Evolutionary conservation across 2,329 filamentous ascomycete species (phyloP).

Genomic region (Triangularia verruculosa): DNA sequence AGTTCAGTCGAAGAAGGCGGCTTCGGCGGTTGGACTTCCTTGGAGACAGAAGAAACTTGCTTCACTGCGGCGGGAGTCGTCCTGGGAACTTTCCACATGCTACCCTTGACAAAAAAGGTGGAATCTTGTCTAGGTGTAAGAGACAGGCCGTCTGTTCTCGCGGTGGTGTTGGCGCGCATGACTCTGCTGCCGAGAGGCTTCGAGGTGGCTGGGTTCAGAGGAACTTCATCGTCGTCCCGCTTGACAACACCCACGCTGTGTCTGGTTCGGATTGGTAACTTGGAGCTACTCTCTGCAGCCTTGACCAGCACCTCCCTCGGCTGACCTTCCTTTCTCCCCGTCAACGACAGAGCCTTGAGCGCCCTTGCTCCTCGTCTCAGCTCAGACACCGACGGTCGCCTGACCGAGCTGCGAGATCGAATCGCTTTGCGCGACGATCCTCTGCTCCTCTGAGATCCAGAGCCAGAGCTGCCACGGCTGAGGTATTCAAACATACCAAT

Average conservation of each 20-base stretch:
- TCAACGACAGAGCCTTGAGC: constrained; percentile 11
- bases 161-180: not conserved
- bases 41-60: not conserved
- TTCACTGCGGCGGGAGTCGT: not conserved
- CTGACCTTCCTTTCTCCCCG: constrained; percentile 1
- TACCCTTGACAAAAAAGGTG: constrained; percentile 17
- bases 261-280: not conserved
- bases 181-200: constrained; percentile 1
- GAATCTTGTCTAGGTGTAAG: constrained; percentile 8
- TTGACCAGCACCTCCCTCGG: not conserved
- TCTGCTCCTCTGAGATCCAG: not conserved
- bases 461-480: not conserved
- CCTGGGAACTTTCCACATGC: constrained; percentile 15
- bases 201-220: not conserved
- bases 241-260: not conserved
- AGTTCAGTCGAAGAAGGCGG: constrained; percentile 9
- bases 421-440: not conserved
- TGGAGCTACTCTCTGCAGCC: not conserved
- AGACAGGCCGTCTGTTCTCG: not conserved
- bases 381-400: not conserved
- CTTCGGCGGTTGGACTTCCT: not conserved
- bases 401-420: not conserved
- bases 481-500: constrained; percentile 31
- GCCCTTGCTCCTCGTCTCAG: constrained; percentile 1
- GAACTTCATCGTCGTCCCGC: not conserved